Base-by-base conservation (phyloP, 139 green algal species). In the Micractinium sp. region DNA sequence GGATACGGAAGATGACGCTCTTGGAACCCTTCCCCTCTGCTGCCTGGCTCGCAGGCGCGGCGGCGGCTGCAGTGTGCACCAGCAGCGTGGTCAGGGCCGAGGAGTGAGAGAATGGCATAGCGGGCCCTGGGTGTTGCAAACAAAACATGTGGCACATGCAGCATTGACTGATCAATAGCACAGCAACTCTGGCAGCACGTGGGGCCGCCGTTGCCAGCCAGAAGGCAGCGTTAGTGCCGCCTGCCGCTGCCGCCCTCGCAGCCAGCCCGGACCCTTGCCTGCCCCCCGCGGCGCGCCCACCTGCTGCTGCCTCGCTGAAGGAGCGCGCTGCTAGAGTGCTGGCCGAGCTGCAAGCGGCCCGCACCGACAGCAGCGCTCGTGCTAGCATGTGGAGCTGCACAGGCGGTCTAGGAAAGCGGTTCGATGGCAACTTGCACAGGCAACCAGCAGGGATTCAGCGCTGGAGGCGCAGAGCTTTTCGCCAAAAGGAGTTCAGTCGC, bases 1-100 rank as follows among this genome's bases (percentile, higher is more conserved):
- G 86, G 0, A 90, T 33, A 14, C 75, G 31, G n/a, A 90, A 53
- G 12, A 90, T 61, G 61, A 73, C 81, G 77, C 22, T 27, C 86
- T 90, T 90, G 29, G 63, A 61, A 0, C 86, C 86, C 76, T 85
- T 22, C 0, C 29, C 19, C 29, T 81, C 77, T 13, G 41, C 60
- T 29, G 73, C 29, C 13, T 2, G 25, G 29, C 47, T 60, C 38
- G 13, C 22, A 38, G 60, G 61, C 61, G 82, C 61, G 22, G 14
- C 82, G 20, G 63, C 60, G 27, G 35, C 13, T 23, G 77, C 33
- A 31, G 67, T 29, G 14, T 33, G 36, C 77, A 82, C 9, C 23
- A 33, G 41, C 38, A 66, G 74, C 33, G 31, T 56, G 47, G 47
- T 31, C n/a, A 41, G 74, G 7, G 77, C 19, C 56, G 74, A 31